Base-by-base conservation (phyloP, 1,284 basidiomycete genomes). In the Peniophora sp. region DNA sequence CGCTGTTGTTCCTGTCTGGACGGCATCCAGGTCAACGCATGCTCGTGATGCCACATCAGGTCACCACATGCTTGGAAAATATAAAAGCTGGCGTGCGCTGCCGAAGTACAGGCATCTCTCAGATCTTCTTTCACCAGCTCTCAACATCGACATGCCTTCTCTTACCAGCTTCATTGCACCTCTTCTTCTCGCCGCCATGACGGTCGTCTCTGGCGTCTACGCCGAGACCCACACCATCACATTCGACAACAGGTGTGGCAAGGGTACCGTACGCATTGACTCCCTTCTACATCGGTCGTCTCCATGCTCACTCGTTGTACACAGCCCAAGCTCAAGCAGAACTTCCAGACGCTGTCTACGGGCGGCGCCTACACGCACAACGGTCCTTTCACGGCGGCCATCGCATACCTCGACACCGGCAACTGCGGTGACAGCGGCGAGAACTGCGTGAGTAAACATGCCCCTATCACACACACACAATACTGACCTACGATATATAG, bases 381-480 rank as follows among this genome's bases (percentile, higher is more conserved):
- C 3, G 44, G 44, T 22, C 36, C 20, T 16, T 38, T 47, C 22
- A n/a, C 27, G 47, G 49, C 24, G 12, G n/a, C 36, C 12, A 27
- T 32, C 34, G 14, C 32, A 17, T 27, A 9, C 19, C 10, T 24
- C 6, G 3, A n/a, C 36, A 11, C 35, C 47, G 52, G 52, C 12
- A 19, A 22, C 20, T 61, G 61, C 43, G 48, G 51, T 10, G 55
- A 52, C 49, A 61, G 60, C 47, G 61, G 60, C 45, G 60, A 62
- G 48, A 32, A 55, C 45, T 62, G 60, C 16, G 38, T 32, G 12
- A 5, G 27, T 32, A 32, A 32, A 32, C 27, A 6, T 32, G 27
- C 12, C 6, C 27, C 5, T 5, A 32, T 32, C 27, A 6, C 27
- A n/a, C n/a, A n/a, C n/a, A n/a, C n/a, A n/a, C n/a, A n/a, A n/a